Base-by-base conservation (phyloP, 768 basidiomycete genomes). In the Chiua virens region DNA sequence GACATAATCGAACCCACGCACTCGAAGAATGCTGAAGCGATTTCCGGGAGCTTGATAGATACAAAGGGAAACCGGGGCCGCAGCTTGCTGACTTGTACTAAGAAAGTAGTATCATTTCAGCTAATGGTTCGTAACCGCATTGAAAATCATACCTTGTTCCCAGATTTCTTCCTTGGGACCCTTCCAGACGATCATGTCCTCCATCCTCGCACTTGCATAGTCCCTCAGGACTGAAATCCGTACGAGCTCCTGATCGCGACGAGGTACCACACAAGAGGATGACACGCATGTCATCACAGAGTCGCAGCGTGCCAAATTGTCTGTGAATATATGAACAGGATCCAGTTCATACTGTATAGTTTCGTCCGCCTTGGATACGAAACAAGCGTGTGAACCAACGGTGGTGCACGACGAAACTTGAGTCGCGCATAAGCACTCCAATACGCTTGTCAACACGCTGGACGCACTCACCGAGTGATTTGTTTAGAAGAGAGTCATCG, bases 161-260 rank as follows among this genome's bases (percentile, higher is more conserved):
- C 76, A 78, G 1, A 93, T 73, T 67, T 91, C 89, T 17, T 58
- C 59, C 9, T 69, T 70, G 6, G 87, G 82, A 1, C 92, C 92
- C 51, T 78, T 83, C 89, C 90, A 95, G 3, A 93, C 63, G 4
- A 92, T 67, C 2, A 82, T 72, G 36, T 73, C 64, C 30, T 75
- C 57, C 11, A 28, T 32, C 2, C 11, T 39, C 21, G n/a, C 27
- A 13, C 25, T 21, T 9, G 23, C 37, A 11, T 38, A 18, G 22
- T 43, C 13, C 28, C 20, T 45, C 28, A 63, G 65, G 7, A 86
- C 62, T 1, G 74, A 77, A 13, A 92, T 68, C 42, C 89, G 75
- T 25, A 89, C 57, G 3, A 92, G 72, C 20, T 75, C 71, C 34
- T 79, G 76, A 34, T 71, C 73, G n/a, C 47, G 58, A 46, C 73